Evolutionary conservation across 1,284 basidiomycete species (phyloP).

Genomic region (Lentinula novae-zelandiae): DNA sequence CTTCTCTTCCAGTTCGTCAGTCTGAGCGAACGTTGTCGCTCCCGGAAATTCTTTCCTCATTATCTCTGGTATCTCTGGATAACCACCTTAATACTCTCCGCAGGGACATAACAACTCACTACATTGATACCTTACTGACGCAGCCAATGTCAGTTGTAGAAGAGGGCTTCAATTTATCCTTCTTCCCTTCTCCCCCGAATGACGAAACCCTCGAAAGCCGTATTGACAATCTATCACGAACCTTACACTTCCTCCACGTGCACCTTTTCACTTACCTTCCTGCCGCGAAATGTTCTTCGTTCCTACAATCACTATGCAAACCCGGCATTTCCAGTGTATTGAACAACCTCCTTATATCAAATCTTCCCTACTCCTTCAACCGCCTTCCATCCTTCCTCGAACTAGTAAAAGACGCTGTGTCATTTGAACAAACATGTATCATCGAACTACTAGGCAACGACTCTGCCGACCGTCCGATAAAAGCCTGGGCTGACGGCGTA

Average conservation of each 20-base stretch:
- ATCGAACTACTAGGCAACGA: conserved; percentile 48
- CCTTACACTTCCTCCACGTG: conserved; percentile 53
- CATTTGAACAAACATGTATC: conserved; percentile 59
- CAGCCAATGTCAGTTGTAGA: conserved; percentile 45
- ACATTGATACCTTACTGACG: conserved; percentile 54
- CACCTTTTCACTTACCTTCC: conserved; percentile 59
- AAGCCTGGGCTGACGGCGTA: conserved; percentile 59
- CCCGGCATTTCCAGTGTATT: conserved; percentile 58
- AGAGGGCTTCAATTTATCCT: conserved; percentile 36
- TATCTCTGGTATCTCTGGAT: conserved; percentile 51
- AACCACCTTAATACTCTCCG: conserved; percentile 56
- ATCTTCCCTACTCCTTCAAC: conserved; percentile 59
- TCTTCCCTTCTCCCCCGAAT: conserved; percentile 42
- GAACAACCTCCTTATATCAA: conserved; percentile 59
- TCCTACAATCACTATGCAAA: conserved; percentile 53
- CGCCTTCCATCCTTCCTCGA: conserved; percentile 60
- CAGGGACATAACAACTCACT: conserved; percentile 58
- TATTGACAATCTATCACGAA: conserved; percentile 47
- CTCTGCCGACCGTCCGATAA: conserved; percentile 44
- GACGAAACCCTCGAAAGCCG: conserved; percentile 34
- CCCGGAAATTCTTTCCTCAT: conserved; percentile 53
- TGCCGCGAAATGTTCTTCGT: conserved; percentile 32
- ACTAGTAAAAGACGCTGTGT: conserved; percentile 49
- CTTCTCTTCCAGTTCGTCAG: conserved; percentile 44
- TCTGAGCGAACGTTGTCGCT: conserved; percentile 49